Conservation (phyloP, 1,284 basidiomycete genomes). For the Cryptococcus sp. region DNA sequence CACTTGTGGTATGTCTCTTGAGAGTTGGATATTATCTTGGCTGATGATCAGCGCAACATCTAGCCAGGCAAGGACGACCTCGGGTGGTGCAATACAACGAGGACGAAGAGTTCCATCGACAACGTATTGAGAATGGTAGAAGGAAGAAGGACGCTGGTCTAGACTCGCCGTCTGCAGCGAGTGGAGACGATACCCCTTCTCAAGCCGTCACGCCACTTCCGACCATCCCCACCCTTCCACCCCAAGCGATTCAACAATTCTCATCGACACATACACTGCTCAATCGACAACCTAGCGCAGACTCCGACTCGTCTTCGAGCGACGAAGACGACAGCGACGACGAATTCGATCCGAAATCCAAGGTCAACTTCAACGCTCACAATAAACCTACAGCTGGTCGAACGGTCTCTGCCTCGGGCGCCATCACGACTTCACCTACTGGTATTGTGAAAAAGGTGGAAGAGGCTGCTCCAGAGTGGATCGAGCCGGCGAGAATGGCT, state of each 20-base stretch:
- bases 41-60: slow-evolving; percentile 9
- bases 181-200: not conserved
- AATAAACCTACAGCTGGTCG: slow-evolving; percentile 8
- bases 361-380: not conserved
- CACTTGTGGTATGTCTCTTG: too few species aligned
- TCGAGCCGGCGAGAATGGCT: slow-evolving; percentile 57
- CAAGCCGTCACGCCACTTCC: not conserved
- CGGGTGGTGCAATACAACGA: slow-evolving; percentile 25
- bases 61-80: slow-evolving; percentile 15
- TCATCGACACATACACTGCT: not conserved
- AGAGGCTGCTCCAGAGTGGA: slow-evolving; percentile 60
- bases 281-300: slow-evolving; percentile 7
- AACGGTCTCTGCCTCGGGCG: slow-evolving; percentile 5
- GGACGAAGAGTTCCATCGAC: slow-evolving; percentile 62
- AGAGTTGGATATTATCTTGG: slow-evolving; percentile 46
- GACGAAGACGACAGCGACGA: slow-evolving; percentile 14
- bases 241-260: not conserved
- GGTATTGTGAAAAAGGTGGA: slow-evolving; percentile 15
- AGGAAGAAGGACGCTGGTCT: slow-evolving; percentile 43
- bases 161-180: not conserved
- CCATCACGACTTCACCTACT: slow-evolving; percentile 5
- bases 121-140: slow-evolving; percentile 52
- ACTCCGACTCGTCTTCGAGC: slow-evolving; percentile 22
- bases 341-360: slow-evolving; percentile 1
- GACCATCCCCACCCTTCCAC: not conserved